Conservation (phyloP, 108 stramenopile genomes). For the Skeletonema menzelii region DNA sequence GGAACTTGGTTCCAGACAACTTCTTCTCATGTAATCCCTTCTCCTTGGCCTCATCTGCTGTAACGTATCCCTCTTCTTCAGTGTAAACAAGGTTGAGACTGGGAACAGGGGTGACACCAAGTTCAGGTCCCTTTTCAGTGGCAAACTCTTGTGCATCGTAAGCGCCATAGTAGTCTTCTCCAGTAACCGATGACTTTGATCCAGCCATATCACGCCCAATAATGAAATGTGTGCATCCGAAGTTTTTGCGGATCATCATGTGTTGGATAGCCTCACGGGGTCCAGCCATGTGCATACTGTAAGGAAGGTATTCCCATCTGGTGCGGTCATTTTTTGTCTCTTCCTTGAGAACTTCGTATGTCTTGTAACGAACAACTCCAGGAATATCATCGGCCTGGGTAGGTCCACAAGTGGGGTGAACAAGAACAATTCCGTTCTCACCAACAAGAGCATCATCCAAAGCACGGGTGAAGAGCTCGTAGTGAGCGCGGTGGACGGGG, state of each 20-base stretch:
- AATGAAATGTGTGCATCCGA: conserved; percentile 99
- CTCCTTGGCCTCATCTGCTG: conserved; percentile 96
- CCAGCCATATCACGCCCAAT: conserved; percentile 99
- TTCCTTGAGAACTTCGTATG: conserved; percentile 96
- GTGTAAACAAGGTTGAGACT: conserved; percentile 97
- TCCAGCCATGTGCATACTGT: conserved; percentile 99
- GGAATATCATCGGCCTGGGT: conserved; percentile 98
- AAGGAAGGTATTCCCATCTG: conserved; percentile 97
- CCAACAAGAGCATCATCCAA: conserved; percentile 94
- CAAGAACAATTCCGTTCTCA: conserved; percentile 91
- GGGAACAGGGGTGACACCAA: conserved; percentile 95
- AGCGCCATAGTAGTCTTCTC: conserved; percentile 99
- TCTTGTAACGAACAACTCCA: conserved; percentile 94
- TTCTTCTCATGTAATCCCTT: conserved; percentile 85
- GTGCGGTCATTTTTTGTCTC: conserved; percentile 95
- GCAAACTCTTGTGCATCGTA: conserved; percentile 99
- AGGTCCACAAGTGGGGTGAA: conserved; percentile 99
- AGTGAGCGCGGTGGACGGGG: conserved; percentile 99
- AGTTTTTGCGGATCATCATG: conserved; percentile 99
- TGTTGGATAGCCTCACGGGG: conserved; percentile 99
- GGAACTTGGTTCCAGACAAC: conserved; percentile 98
- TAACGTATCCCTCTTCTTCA: conserved; percentile 97
- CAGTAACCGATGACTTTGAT: conserved; percentile 94
- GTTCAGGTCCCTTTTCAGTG: conserved; percentile 77
- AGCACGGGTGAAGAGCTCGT: conserved; percentile 98